Conservation (phyloP, 192 early-diverging fungal genomes). For the Coemansia sp. region DNA sequence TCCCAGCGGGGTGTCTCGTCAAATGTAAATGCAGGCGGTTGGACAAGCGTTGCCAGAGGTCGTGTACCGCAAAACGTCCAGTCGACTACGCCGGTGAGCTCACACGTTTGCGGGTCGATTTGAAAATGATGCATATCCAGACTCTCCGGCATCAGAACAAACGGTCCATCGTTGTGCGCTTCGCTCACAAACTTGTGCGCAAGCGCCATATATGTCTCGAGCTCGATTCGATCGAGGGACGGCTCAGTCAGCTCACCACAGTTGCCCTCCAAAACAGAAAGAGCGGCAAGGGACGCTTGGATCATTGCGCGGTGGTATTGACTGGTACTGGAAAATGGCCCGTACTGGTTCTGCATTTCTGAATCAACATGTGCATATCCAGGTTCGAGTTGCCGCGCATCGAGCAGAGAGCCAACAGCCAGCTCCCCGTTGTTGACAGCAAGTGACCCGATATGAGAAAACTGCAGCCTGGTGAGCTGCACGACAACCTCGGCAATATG, state of each 20-base stretch:
- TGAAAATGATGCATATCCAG: constrained; percentile 37
- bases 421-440: constrained; percentile 12
- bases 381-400: constrained; percentile 25
- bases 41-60: constrained; percentile 29
- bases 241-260: neutral
- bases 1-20: constrained; percentile 53
- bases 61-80: constrained; percentile 35
- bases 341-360: neutral
- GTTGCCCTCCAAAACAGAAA: constrained; percentile 6
- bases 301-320: constrained; percentile 33
- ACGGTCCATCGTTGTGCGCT: constrained; percentile 15
- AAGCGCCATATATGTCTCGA: constrained; percentile 12
- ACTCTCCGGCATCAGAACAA: constrained; percentile 43
- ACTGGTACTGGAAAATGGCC: constrained; percentile 20
- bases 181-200: constrained; percentile 10
- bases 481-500: constrained; percentile 37
- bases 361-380: constrained; percentile 17
- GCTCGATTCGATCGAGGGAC: constrained; percentile 27
- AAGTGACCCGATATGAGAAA: constrained; percentile 38
- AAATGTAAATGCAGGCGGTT: constrained; percentile 44
- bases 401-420: constrained; percentile 31
- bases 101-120: constrained; percentile 14
- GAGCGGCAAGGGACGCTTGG: constrained; percentile 22
- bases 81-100: constrained; percentile 30
- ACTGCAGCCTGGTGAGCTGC: constrained; percentile 25